Evolutionary conservation across 495 filamentous ascomycete species (phyloP), one percentile per base, ranked within the genome.

Genomic region (Aspergillus coremiiformis): DNA sequence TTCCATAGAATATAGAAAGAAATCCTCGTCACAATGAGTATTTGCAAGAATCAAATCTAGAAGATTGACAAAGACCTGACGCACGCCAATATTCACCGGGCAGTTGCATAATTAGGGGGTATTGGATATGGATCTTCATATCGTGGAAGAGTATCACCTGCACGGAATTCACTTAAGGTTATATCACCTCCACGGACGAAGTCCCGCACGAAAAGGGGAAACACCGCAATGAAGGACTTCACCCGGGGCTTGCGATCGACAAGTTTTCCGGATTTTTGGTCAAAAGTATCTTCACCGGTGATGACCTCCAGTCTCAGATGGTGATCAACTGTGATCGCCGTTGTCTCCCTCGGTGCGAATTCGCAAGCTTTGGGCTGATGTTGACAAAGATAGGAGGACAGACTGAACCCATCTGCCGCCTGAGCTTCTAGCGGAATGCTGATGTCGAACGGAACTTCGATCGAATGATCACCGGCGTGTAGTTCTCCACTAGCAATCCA

Each of bases 231-330:
- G 20, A 42, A 58, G 5, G 51, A 51, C 20, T 44, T 51, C 30
- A 29, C 23, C 11, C 37, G 39, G 14, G 22, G 32, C 21, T 27
- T 27, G 1, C 55, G 50, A 37, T 58, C 55, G 17, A 58, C 46
- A 3, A 58, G 26, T 10, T 35, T 46, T 4, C 51, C 47, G 1
- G 51, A 53, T 8, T 8, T 11, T 11, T 33, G 51, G 21, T 58
- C 41, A 20, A 58, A 51, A 2, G 50, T 53, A 21, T 58, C 55
- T 35, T 58, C 51, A 0, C 55, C 55, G 0, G 33, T 47, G 24
- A 58, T 45, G 7, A 58, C 39, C 10, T 58, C 55, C 4, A 58
- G 20, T 7, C n/a, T 47, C 46, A 58, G 32, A 30, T 24, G 50
- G 19, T 58, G 55, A 0, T 37, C 23, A 14, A 51, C 51, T 3